Evolutionary conservation across 192 early-diverging fungal genomes (phyloP), one percentile per base, ranked within the genome.

Genomic region (Geosiphon pyriformis): DNA sequence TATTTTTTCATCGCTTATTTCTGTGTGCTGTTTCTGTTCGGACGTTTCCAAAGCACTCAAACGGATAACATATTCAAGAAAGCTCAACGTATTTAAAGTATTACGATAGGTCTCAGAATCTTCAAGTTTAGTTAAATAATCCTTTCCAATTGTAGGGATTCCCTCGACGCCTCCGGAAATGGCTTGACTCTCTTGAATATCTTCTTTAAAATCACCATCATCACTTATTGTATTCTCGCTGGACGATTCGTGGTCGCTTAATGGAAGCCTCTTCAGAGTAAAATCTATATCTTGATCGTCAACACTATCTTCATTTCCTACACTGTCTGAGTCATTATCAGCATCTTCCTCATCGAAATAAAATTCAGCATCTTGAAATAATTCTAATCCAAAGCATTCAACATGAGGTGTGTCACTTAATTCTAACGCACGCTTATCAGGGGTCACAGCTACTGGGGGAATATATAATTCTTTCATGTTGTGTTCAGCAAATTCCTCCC

Each of bases 1-100:
- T 31, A 91, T 73, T 54, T 85, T 83, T 56, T 89, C 89, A 71
- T 91, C 89, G 4, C 80, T 70, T 3, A 85, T 76, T 25, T 87
- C 78, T 2, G 87, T 67, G 73, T 90, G 86, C 50, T 79, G 74
- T 51, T 67, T 70, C 49, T 88, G 83, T 63, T 91, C 89, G 31
- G 79, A 67, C 30, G 78, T 73, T 70, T 90, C 89, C 11, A 91
- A 68, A 12, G 83, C 72, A 1, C 82, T 79, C 31, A 90, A 74
- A 34, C 84, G 79, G 3, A 91, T 68, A 18, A 82, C 65, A 61
- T 84, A 85, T 69, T 91, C 89, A 7, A 91, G 71, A 20, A 88
- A 65, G 25, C 85, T 78, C 3, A 91, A 72, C 4, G 78, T 74
- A 6, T 56, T 69, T 51, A 61, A 35, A 32, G 34, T 65, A n/a